Evolutionary conservation across 2,329 filamentous ascomycete species (phyloP).

Genomic region (Xylariaceae sp.): DNA sequence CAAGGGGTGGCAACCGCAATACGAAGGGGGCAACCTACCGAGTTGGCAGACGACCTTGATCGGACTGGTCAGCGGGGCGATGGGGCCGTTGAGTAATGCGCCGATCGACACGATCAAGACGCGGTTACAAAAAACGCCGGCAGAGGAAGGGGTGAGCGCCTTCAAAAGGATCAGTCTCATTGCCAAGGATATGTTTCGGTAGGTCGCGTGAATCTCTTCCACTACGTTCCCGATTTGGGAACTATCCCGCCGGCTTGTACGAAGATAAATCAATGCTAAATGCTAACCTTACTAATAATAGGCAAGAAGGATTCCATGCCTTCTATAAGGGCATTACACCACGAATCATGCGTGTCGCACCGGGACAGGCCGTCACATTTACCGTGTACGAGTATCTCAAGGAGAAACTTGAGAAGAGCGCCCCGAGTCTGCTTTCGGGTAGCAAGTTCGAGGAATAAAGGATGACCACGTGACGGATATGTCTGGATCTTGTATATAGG

Average conservation of each 20-base stretch:
- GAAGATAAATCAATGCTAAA: too few relatives aligned
- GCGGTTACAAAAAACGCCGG: conserved; percentile 83
- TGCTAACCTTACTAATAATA: conserved; percentile 28
- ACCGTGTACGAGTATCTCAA: conserved; percentile 77
- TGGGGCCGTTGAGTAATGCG: conserved; percentile 93
- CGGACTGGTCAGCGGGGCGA: conserved; percentile 85
- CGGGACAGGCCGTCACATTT: conserved; percentile 79
- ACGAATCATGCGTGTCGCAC: conserved; percentile 95
- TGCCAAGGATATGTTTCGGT: conserved; percentile 79
- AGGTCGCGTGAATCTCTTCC: conserved; percentile 22
- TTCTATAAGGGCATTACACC: conserved; percentile 98
- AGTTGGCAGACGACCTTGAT: conserved; percentile 88
- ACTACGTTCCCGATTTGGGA: not conserved
- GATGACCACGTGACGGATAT: too few relatives aligned
- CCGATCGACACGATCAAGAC: conserved; percentile 99
- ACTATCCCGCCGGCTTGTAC: too few relatives aligned
- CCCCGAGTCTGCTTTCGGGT: conserved; percentile 53
- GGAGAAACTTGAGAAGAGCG: conserved; percentile 65
- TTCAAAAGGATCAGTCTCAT: conserved; percentile 75
- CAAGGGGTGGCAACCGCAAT: conserved; percentile 57
- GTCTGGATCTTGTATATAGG: too few relatives aligned
- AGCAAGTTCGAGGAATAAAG: conserved; percentile 66
- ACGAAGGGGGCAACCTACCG: conserved; percentile 49
- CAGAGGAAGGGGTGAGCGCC: conserved; percentile 75
- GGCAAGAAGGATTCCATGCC: conserved; percentile 79